Conservation (phyloP, 345 rosid genomes). For the Corchorus olitorius region DNA sequence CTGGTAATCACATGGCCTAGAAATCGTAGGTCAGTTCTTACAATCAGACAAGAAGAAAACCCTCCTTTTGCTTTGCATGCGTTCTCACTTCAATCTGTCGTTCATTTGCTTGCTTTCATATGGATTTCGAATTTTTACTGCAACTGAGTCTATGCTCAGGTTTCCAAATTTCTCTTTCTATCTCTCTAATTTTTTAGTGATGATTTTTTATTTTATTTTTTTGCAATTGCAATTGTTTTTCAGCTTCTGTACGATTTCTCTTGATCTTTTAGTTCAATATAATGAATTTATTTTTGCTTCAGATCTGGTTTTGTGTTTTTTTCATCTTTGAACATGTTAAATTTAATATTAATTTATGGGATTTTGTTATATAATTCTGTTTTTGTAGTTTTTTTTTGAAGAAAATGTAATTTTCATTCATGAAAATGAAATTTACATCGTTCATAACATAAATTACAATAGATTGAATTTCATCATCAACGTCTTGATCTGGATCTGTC, state of each 20-base stretch:
- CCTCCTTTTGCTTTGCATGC: neutral
- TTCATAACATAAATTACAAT: too few relatives aligned
- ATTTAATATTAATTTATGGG: neutral
- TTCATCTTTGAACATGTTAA: neutral
- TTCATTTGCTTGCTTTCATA: neutral
- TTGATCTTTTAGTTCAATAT: neutral
- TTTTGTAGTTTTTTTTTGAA: neutral
- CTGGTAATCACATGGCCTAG: too few relatives aligned
- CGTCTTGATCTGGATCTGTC: too few relatives aligned
- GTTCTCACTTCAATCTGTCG: neutral
- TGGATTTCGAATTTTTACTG: neutral
- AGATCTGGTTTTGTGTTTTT: conserved; percentile 17
- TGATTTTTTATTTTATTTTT: too few relatives aligned
- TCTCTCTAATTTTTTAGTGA: neutral
- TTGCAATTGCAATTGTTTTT: neutral
- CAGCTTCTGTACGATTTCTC: neutral
- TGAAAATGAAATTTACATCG: too few relatives aligned
- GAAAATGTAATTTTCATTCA: too few relatives aligned
- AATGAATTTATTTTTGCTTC: conserved; percentile 8
- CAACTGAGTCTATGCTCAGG: conserved; percentile 13
- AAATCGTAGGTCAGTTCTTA: too few relatives aligned
- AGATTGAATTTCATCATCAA: too few relatives aligned
- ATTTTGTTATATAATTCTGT: conserved; percentile 4
- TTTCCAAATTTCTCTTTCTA: neutral
- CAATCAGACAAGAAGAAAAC: neutral